Conservation (phyloP, 2,329 filamentous ascomycete species). For the Venturia nashicola region DNA sequence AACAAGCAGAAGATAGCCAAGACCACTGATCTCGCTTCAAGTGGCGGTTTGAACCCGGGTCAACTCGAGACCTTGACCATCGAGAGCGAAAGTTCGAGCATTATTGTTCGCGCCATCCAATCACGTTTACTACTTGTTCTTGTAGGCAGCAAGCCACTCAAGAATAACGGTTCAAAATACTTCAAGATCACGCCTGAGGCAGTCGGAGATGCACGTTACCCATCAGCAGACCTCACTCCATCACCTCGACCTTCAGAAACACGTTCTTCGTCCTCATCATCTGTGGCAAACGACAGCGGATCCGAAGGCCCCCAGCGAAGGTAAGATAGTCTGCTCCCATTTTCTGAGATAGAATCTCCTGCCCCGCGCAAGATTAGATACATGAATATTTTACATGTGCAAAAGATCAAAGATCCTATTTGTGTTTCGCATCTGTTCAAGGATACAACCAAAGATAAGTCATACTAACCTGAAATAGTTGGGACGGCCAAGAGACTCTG, state of each 20-base stretch:
- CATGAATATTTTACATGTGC: background rate
- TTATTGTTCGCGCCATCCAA: conserved; percentile 34
- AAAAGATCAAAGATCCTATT: too few species aligned
- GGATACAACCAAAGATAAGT: background rate
- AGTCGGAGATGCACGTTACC: conserved; percentile 27
- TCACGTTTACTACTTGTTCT: conserved; percentile 34
- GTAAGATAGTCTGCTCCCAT: background rate
- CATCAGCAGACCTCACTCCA: conserved; percentile 12
- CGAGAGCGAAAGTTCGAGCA: conserved; percentile 32
- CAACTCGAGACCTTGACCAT: conserved; percentile 32
- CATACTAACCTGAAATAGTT: background rate
- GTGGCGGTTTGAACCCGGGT: conserved; percentile 2
- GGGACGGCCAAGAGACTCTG: conserved; percentile 12
- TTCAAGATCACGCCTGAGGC: conserved; percentile 34
- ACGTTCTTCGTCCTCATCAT: conserved; percentile 8
- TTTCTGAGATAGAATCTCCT: too few species aligned
- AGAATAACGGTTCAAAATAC: conserved; percentile 19
- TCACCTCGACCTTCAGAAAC: background rate
- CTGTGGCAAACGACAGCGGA: background rate
- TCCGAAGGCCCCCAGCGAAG: background rate
- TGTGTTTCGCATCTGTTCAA: too few species aligned
- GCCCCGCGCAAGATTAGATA: too few species aligned
- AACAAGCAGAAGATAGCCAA: conserved; percentile 9
- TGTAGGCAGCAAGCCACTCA: conserved; percentile 31
- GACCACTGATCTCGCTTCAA: background rate